phyloP scores from a whole-genome alignment of 192 early-diverging fungal genomes.

The Coemansia interrupta region DNA sequence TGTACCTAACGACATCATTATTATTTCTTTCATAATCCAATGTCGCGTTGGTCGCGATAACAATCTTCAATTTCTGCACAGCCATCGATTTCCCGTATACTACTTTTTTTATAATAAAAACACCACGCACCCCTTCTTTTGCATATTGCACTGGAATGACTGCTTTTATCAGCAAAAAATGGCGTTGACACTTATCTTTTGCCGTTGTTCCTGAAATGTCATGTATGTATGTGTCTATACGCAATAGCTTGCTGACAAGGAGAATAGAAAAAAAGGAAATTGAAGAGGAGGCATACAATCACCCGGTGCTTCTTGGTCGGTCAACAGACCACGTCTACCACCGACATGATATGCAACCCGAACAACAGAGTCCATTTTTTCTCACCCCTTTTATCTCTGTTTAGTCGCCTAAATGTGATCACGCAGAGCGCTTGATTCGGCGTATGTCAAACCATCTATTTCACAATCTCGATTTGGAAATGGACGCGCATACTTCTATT shows the following conservation, averaged over 20 bases:
- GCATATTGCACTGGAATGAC: neutral
- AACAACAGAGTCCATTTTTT: neutral
- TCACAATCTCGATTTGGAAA: conserved; percentile 9
- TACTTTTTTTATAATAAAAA: neutral
- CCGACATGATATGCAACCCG: conserved; percentile 9
- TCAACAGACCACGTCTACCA: conserved; percentile 10
- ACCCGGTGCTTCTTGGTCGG: conserved; percentile 2
- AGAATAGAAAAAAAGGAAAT: neutral
- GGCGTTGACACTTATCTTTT: neutral
- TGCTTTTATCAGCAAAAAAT: conserved; percentile 2
- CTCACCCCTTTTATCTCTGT: neutral
- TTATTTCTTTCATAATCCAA: neutral
- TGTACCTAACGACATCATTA: neutral
- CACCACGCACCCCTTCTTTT: neutral
- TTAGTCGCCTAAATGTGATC: neutral
- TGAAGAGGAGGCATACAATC: neutral
- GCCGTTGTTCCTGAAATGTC: neutral
- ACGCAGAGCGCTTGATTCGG: conserved; percentile 3
- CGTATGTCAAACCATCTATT: conserved; percentile 1
- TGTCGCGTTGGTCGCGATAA: conserved; percentile 19
- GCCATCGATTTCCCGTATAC: conserved; percentile 26
- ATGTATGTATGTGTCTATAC: neutral
- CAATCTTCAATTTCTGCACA: conserved; percentile 52
- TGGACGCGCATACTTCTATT: neutral
- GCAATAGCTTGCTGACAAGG: neutral